Evolutionary conservation across 1,284 basidiomycete species (phyloP), one percentile per base, ranked within the genome.

Genomic region (Sporisorium sorghi): DNA sequence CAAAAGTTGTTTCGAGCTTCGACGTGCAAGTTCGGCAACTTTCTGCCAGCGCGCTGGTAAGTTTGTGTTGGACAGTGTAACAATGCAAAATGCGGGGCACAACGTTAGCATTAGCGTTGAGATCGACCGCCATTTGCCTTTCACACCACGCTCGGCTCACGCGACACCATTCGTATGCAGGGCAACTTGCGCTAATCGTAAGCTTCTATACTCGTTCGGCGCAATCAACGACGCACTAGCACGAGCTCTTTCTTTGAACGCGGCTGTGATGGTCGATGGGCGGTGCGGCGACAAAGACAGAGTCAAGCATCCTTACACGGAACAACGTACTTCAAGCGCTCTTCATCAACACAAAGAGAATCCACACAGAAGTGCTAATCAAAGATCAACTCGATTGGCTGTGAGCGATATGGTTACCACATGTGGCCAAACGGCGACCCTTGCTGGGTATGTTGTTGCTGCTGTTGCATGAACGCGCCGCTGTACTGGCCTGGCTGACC

Each of bases 361-460:
- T n/a, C n/a, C n/a, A n/a, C n/a, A n/a, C n/a, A n/a, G n/a, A 26
- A 46, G 12, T 4, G 17, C 17, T 46, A 17, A 30, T 30, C 14
- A 19, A 19, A 21, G 17, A 28, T 39, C 35, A n/a, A 26, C 11
- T 21, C 15, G 23, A 53, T 42, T 53, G 14, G 19, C n/a, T 9
- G 40, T 9, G 19, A 21, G 39, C 43, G 43, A 44, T 35, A 4
- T 33, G 49, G 39, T 39, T 62, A 63, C 66, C 66, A 69, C 59
- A 62, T 55, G 24, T 63, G 55, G 47, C 66, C 60, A 32, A 59
- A 69, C 10, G 50, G 56, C 26, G 55, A 33, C 43, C 59, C 52
- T 54, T 74, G 67, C 55, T 74, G 72, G 57, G 39, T 54, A 61
- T 73, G 59, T 46, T 67, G 56, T 43, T 67, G 63, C 12, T 61